Evolutionary conservation across 2,329 filamentous ascomycete species (phyloP).

Genomic region (Blastomyces emzantsi): DNA sequence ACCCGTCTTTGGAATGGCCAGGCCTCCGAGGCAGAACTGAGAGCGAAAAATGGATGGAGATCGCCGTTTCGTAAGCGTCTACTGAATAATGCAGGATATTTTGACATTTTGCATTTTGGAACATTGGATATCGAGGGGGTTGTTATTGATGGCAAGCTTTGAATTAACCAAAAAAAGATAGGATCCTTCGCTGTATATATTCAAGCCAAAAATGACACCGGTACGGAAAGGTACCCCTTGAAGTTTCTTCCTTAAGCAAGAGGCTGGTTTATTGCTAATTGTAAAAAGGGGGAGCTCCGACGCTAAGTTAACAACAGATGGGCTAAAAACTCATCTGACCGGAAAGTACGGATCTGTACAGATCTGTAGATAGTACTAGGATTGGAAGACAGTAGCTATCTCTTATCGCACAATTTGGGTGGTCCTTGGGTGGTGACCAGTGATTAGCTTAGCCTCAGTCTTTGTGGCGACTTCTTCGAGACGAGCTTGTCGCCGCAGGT

Average conservation of each 20-base stretch:
- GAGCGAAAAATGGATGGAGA: neutral
- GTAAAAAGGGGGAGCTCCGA: too few relatives aligned
- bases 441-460: neutral
- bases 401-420: neutral
- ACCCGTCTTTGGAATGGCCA: constrained; percentile 14
- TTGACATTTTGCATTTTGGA: neutral
- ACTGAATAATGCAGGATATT: neutral
- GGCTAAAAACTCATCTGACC: neutral
- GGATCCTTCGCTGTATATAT: neutral
- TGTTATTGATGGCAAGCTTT: neutral
- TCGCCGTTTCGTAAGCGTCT: neutral
- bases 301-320: too few relatives aligned
- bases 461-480: too few relatives aligned
- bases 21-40: neutral
- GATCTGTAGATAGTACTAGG: neutral
- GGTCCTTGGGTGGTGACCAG: neutral
- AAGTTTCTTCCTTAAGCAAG: neutral
- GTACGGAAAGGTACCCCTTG: neutral
- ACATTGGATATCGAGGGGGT: neutral
- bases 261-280: neutral
- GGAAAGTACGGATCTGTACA: too few relatives aligned
- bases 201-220: neutral
- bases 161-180: neutral
- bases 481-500: neutral
- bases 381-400: neutral